Percentiles rank a stretch among this genome's conserved stretches.
Evolutionary conservation across 306 rosid species (phyloP).

Genomic region (Cercis canadensis): DNA sequence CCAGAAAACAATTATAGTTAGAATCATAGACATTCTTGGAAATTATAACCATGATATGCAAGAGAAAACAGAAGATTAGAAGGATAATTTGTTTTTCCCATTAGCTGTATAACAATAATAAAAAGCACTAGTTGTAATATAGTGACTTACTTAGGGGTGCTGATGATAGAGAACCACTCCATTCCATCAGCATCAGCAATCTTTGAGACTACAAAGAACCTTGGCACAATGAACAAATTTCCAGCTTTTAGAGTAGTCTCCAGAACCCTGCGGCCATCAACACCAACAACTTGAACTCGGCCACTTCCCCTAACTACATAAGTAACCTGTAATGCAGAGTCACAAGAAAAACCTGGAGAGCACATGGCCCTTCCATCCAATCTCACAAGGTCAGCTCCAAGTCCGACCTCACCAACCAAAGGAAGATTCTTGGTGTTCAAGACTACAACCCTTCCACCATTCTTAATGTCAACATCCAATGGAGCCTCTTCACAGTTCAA

Average conservation of each 20-base stretch:
- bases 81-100: too few relatives aligned
- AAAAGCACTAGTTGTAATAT: background rate
- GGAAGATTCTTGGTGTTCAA: conserved; percentile 85
- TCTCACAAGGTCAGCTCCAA: conserved; percentile 83
- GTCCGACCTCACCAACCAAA: conserved; percentile 78
- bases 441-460: conserved; percentile 82
- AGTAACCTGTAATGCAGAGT: conserved; percentile 83
- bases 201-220: conserved; percentile 88
- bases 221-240: conserved; percentile 80
- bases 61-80: too few relatives aligned
- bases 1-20: background rate
- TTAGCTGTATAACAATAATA: too few relatives aligned
- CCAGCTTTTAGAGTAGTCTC: conserved; percentile 76
- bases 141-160: conserved; percentile 70
- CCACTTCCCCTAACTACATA: conserved; percentile 79
- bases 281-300: conserved; percentile 77
- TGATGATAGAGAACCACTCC: conserved; percentile 91
- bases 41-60: too few relatives aligned
- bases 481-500: conserved; percentile 86
- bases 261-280: conserved; percentile 71
- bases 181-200: conserved; percentile 75
- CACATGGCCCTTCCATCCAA: conserved; percentile 84
- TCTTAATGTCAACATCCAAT: conserved; percentile 68
- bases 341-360: conserved; percentile 83
- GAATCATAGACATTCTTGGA: background rate